Evolutionary conservation across 192 early-diverging fungal genomes (phyloP).

Genomic region (Entomortierella chlamydospora): DNA sequence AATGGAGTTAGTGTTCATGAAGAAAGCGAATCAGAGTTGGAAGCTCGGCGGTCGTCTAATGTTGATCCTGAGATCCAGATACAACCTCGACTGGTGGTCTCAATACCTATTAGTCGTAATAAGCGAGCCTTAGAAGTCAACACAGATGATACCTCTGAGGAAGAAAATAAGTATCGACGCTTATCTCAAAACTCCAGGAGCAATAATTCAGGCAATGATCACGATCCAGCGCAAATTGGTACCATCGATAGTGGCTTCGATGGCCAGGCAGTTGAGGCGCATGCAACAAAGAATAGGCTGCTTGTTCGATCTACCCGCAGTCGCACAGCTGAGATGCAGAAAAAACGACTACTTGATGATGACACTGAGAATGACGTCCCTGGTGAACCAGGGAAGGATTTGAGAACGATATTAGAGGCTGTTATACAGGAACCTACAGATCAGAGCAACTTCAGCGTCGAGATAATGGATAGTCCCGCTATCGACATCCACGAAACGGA

Average conservation of each 20-base stretch:
- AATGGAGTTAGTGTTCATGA: constrained; percentile 14
- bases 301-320: neutral
- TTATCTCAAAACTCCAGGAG: neutral
- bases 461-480: neutral
- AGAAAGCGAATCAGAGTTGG: neutral
- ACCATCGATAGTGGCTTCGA: too few relatives aligned
- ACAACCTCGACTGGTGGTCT: constrained; percentile 5
- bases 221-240: too few relatives aligned
- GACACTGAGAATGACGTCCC: neutral
- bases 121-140: constrained; percentile 5
- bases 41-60: neutral
- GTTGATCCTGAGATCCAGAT: neutral
- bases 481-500: neutral
- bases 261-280: neutral
- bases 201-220: too few relatives aligned
- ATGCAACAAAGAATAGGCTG: neutral
- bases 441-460: neutral
- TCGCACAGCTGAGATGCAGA: neutral
- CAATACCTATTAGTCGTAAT: constrained; percentile 9
- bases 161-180: constrained; percentile 9
- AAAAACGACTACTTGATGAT: neutral
- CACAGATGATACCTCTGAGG: neutral
- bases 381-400: neutral
- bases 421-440: neutral
- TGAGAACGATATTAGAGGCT: neutral